These are phyloP conservation scores for Hevea brasiliensis DNA, from an alignment of 345 rosid genomes.

Conservation along the genomic window DNA sequence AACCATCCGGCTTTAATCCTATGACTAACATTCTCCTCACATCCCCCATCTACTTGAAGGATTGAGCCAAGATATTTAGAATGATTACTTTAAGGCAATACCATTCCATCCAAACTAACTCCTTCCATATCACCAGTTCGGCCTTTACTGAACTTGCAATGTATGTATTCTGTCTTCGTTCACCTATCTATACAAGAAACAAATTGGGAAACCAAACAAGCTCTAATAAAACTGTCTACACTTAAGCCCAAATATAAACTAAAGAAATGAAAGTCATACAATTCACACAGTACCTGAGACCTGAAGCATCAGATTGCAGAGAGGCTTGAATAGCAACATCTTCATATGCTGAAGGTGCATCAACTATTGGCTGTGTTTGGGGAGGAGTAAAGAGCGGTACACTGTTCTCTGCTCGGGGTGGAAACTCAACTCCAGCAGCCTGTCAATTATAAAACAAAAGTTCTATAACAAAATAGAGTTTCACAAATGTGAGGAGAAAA, in stretches of 20 bases:
- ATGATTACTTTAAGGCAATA: too few species aligned
- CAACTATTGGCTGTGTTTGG: constrained; percentile 73
- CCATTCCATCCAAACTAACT: too few species aligned
- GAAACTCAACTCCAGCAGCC: constrained; percentile 89
- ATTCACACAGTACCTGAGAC: constrained; percentile 61
- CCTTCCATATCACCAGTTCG: too few species aligned
- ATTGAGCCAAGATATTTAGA: too few species aligned
- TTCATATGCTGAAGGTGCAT: constrained; percentile 58
- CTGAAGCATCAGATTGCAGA: constrained; percentile 80
- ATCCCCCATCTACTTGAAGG: too few species aligned
- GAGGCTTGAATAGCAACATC: constrained; percentile 94
- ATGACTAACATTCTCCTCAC: too few species aligned
- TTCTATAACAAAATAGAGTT: neutral
- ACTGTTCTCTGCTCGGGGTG: constrained; percentile 76
- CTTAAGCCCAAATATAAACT: neutral
- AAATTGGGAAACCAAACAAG: neutral
- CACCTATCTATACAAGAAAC: constrained; percentile 1
- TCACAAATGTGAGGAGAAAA: neutral
- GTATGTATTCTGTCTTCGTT: too few species aligned
- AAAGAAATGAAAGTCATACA: neutral
- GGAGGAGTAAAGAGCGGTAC: constrained; percentile 97
- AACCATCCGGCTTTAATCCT: too few species aligned
- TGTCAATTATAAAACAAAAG: constrained; percentile 30
- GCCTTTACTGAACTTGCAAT: too few species aligned
- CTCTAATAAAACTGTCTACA: neutral